Evolutionary conservation across 2,329 filamentous ascomycete species (phyloP), one percentile per base, ranked within the genome.

Genomic region (Cercospora canescens): DNA sequence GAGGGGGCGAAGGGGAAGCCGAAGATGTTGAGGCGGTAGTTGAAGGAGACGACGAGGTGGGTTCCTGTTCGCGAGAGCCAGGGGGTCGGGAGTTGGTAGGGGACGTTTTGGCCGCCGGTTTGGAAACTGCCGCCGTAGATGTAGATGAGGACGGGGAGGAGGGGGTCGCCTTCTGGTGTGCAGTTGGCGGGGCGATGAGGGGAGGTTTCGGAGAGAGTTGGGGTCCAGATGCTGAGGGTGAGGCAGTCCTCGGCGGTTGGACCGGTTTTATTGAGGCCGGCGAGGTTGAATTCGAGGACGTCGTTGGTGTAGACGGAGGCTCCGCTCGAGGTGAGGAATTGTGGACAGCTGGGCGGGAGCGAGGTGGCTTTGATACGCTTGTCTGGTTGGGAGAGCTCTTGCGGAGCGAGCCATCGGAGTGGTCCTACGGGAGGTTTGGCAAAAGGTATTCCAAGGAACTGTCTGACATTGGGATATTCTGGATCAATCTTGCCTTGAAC

Each of bases 121-220:
- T 54, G 48, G 66, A 83, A 84, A 2, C 80, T 79, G 16, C 84
- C 84, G 4, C 83, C 84, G 41, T 83, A 81, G 37, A 85, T 76
- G 76, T 81, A 85, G 21, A 81, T 77, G 5, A 83, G 71, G 0
- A 85, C 83, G 1, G 83, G 83, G 5, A 62, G 80, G 60, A 30
- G 28, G 5, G 6, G 11, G 67, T 8, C 52, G n/a, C n/a, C 18
- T 39, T 21, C 37, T 28, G 14, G 11, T 14, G 39, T 45, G 39
- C 39, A 45, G n/a, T 45, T 12, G n/a, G n/a, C n/a, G 8, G 39
- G 8, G 4, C 11, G 7, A 8, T 21, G 39, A 18, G 18, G 8
- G 0, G 39, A 45, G n/a, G n/a, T 52, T 54, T 54, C 58, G 21
- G n/a, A n/a, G n/a, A n/a, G n/a, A n/a, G n/a, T n/a, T n/a, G n/a